Percentiles rank a stretch among this genome's conserved stretches.
phyloP scores from a whole-genome alignment of 129 eudicot genomes.

The Lonicera japonica region DNA sequence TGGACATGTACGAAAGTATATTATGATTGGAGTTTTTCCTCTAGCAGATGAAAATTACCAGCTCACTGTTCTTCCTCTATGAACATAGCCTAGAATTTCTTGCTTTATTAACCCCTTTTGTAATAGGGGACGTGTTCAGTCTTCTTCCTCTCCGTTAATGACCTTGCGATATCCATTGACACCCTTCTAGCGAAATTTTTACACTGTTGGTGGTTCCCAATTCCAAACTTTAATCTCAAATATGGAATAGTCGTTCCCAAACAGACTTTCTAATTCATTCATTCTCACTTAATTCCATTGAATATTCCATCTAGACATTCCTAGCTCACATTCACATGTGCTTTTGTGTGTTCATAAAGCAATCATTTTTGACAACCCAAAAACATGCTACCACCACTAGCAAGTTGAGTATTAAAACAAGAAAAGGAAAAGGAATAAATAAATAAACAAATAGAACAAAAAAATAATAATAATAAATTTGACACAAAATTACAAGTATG shows the following conservation, averaged over 20 bases:
- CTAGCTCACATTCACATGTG: not conserved
- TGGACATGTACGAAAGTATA: not conserved
- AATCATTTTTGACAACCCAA: not conserved
- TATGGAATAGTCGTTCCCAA: no score
- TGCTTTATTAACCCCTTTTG: not conserved
- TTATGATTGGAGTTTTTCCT: not conserved
- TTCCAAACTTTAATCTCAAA: no score
- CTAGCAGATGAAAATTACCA: no score
- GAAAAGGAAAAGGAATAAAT: not conserved
- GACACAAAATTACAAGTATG: conserved; percentile 11
- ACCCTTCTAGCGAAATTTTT: no score
- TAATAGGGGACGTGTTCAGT: no score
- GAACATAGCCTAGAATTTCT: not conserved
- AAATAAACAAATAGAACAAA: not conserved
- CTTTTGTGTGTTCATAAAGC: not conserved
- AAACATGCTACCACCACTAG: not conserved
- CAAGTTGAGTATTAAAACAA: not conserved
- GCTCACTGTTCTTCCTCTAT: no score
- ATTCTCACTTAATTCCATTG: not conserved
- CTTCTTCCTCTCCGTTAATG: no score
- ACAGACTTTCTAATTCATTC: no score
- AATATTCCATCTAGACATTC: not conserved
- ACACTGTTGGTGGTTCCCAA: no score
- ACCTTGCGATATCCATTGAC: no score
- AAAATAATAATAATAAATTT: conserved; percentile 2